Conservation (phyloP, 768 basidiomycete species). For the Hydnomerulius pinastri region DNA sequence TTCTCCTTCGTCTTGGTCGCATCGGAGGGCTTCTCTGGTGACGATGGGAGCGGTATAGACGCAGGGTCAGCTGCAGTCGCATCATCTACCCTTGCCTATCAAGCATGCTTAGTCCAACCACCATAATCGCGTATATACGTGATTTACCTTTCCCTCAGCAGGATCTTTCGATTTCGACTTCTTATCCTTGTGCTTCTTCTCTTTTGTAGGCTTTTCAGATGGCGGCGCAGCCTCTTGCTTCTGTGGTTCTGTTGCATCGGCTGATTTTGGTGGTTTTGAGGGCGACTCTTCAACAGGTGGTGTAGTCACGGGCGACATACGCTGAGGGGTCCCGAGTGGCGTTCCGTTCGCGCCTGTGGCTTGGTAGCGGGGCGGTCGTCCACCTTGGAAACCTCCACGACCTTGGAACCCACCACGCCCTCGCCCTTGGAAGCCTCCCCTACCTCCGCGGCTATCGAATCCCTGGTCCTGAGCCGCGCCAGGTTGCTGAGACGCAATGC, state of each 20-base stretch:
- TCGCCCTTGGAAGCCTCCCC: conserved; percentile 22
- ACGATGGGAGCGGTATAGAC: not conserved
- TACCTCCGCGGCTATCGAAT: conserved; percentile 21
- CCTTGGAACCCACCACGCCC: conserved; percentile 35
- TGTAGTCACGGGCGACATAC: conserved; percentile 47
- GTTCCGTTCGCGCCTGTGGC: conserved; percentile 70
- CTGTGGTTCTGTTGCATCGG: not conserved
- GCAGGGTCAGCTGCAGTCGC: not conserved
- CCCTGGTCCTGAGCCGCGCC: conserved; percentile 18
- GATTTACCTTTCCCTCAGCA: conserved; percentile 14
- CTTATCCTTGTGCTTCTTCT: conserved; percentile 22
- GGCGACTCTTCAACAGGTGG: conserved; percentile 15
- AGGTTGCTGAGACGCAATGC: conserved; percentile 2
- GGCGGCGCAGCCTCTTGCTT: not conserved
- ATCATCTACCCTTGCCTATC: conserved; percentile 6
- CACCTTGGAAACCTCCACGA: conserved; percentile 27
- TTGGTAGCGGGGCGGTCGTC: conserved; percentile 22
- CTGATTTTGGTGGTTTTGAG: not conserved
- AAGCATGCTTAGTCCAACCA: conserved; percentile 11
- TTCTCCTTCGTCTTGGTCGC: conserved; percentile 12
- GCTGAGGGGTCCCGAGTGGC: conserved; percentile 64
- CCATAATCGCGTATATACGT: not conserved
- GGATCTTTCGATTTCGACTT: conserved; percentile 14
- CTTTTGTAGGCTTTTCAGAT: conserved; percentile 15
- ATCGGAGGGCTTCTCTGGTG: not conserved